Evolutionary conservation across 352 stramenopile genomes (phyloP), one percentile per base, ranked within the genome.

Genomic region (Pythium aristosporum): DNA sequence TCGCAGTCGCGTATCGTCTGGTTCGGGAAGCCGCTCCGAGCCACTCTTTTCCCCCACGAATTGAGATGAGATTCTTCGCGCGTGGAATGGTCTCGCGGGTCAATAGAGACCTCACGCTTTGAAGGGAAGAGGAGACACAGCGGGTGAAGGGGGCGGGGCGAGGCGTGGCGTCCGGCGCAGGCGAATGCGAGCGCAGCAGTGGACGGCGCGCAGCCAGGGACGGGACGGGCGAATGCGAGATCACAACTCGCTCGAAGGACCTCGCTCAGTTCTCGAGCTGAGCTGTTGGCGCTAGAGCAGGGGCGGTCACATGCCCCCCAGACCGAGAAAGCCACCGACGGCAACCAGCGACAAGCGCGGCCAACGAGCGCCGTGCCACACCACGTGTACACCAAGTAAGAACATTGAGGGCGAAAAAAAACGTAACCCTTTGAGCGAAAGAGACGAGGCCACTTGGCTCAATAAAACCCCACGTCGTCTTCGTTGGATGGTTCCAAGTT

Each of bases 221-320:
- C 39, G n/a, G n/a, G 41, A 47, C 57, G 48, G 25, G 47, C 47
- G 23, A 20, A n/a, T 50, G 8, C 21, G 5, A 47, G 36, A 46
- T 10, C 12, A 32, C 15, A 13, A 65, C 57, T 63, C 32, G 21
- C 50, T 55, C 48, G 30, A 13, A 13, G 54, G 54, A 61, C 53
- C 53, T 39, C 41, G 53, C 55, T 61, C 55, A 61, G 43, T 61
- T 57, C 55, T 57, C 61, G 61, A 67, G 61, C 59, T 68, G 61
- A 62, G 61, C 59, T 68, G 61, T 68, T 61, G 52, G 61, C 61
- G 61, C 53, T 20, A 65, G 56, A 69, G 63, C 56, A 65, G 63
- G 50, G 63, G 63, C 63, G 41, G 61, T 53, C 61, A 68, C 34
- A 39, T 39, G 34, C 57, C 25, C 25, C 25, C 25, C 25, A 44